Base-by-base conservation (phyloP, 2,329 filamentous ascomycete genomes). In the Trichoderma koningii region DNA sequence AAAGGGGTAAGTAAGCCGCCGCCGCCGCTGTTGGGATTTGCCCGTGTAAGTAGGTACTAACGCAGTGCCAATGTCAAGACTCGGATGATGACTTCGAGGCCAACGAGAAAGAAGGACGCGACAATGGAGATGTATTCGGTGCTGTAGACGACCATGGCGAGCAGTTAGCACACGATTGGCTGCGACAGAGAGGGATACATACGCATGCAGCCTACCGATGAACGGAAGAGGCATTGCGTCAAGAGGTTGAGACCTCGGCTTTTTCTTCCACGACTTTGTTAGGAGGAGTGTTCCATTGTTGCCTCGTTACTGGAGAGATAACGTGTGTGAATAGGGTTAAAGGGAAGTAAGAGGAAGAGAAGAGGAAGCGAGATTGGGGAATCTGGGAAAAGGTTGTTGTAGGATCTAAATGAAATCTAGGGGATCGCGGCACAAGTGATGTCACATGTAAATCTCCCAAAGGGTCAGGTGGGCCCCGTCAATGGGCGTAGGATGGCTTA, bases 101-200 rank as follows among this genome's bases (percentile, higher is more conserved):
- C 83, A 66, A 98, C 89, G 44, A 99, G 85, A 60, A 92, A 73
- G 72, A 98, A 90, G 7, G 94, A 98, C 63, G 88, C 87, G 53
- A 95, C 78, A 50, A 99, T 86, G 45, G 93, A 92, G 68, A 96
- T 79, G 79, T 98, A 98, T 80, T 99, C 93, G 77, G 85, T 85
- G 76, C 90, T 93, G 69, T 66, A 45, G 21, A 59, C 17, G 10
- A 30, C 53, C 34, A 60, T 59, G 30, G 5, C 28, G 48, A 64
- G 50, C 42, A 55, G 62, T 34, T 34, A 34, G 30, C 30, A 34
- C 30, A 57, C 30, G 44, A 48, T 56, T 7, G 19, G 5, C 23
- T 7, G 5, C 6, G 14, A 55, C 12, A 19, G 19, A 19, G 51
- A n/a, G 34, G 30, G 67, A 19, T 63, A 78, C 82, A 75, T 70